Percentiles rank a stretch among this genome's conserved stretches.
phyloP scores from a whole-genome alignment of 352 stramenopile species.

The Phytophthora sojae region DNA sequence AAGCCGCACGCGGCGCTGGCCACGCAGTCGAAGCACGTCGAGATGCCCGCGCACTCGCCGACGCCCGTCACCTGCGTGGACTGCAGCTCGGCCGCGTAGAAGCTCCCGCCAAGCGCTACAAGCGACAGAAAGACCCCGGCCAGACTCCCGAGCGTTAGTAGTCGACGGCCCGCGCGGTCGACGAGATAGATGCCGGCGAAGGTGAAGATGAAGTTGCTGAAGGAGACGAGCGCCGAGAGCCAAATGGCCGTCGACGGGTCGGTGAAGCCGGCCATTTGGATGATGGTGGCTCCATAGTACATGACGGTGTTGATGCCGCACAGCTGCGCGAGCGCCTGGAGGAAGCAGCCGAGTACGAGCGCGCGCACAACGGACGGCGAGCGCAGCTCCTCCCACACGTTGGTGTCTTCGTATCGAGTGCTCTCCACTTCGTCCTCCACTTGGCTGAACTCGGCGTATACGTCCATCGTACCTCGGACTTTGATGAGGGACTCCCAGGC shows the following conservation, averaged over 20 bases:
- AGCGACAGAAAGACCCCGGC: constrained; percentile 34
- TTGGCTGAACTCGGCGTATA: constrained; percentile 61
- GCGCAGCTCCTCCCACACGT: constrained; percentile 46
- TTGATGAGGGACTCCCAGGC: constrained; percentile 53
- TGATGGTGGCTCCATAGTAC: constrained; percentile 88
- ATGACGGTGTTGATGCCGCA: constrained; percentile 91
- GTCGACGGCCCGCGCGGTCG: constrained; percentile 38
- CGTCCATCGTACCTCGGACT: constrained; percentile 62
- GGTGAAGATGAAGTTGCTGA: constrained; percentile 50
- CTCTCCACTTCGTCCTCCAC: constrained; percentile 66
- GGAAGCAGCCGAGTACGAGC: constrained; percentile 55
- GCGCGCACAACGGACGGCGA: constrained; percentile 41
- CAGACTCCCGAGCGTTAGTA: constrained; percentile 39
- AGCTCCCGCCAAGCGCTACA: constrained; percentile 32
- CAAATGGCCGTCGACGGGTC: constrained; percentile 78
- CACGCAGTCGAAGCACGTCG: constrained; percentile 77
- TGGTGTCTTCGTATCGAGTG: constrained; percentile 23
- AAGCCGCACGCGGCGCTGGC: constrained; percentile 62
- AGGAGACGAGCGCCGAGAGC: constrained; percentile 73
- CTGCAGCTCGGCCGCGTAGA: constrained; percentile 39
- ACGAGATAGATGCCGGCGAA: constrained; percentile 46
- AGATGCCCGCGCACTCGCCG: constrained; percentile 47
- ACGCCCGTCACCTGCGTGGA: constrained; percentile 24
- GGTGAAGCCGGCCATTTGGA: constrained; percentile 83
- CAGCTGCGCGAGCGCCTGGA: constrained; percentile 55